Evolutionary conservation across 2,329 filamentous ascomycete species (phyloP), one percentile per base, ranked within the genome.

Genomic region (Diaporthe australafricana): DNA sequence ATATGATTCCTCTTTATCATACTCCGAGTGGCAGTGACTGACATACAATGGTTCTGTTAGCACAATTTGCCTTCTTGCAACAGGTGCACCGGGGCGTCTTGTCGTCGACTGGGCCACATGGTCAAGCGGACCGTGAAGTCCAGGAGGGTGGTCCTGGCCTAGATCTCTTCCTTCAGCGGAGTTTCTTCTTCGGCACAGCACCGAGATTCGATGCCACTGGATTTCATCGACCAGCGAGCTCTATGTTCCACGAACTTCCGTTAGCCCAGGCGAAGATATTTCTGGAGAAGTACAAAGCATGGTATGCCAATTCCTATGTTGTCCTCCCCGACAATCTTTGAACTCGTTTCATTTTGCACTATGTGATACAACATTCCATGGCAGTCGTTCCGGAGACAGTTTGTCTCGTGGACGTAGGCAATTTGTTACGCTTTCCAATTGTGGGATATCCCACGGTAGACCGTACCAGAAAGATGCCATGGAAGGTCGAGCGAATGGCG

Each of bases 181-280:
- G 76, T 38, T 77, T 80, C 30, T 80, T 80, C 75, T 80, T 80
- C 55, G 78, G 78, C 22, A 80, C 77, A 25, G 75, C 77, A 8
- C 72, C 74, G 14, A 74, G 76, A 38, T 71, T 77, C 2, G 71
- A 73, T 38, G 42, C 75, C 2, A 73, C 70, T 14, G 57, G 65
- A 1, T 50, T 74, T 11, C 67, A 63, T 16, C 56, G 56, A 35
- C 65, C 72, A 16, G 52, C 72, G 8, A 66, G 42, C 53, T 17
- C 50, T 3, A 1, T 69, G 27, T 65, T 74, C n/a, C 62, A 69
- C 3, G 56, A 66, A 12, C 45, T 78, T 5, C 66, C 76, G 1
- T 40, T 74, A 12, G 70, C 47, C 12, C 74, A 75, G 35, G 76
- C 76, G 20, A 62, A 45, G 20, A 53, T 72, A 30, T 77, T 77